Percentiles rank a stretch among this genome's conserved stretches.
Conservation (phyloP, 176 grass and related monocot genomes). For the Elaeis guineensis region DNA sequence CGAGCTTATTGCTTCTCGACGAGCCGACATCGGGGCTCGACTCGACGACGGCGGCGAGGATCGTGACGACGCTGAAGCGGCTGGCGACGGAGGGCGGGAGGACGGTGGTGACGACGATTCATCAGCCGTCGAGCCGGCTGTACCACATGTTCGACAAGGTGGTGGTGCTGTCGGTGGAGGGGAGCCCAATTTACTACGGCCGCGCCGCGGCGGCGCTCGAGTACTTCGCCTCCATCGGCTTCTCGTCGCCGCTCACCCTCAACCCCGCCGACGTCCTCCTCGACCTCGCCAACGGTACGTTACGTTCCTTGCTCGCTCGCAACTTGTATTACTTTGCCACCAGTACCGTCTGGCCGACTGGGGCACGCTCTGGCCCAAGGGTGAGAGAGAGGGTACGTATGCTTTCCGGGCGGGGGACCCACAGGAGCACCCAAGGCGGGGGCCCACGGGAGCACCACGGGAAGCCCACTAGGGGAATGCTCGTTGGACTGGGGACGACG, state of each 20-base stretch:
- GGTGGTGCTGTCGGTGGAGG: slow-evolving; percentile 72
- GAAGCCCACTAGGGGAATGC: too few species aligned
- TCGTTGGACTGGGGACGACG: too few species aligned
- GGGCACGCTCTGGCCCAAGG: too few species aligned
- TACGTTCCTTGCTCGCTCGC: too few species aligned
- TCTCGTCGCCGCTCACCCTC: slow-evolving; percentile 24
- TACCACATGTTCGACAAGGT: slow-evolving; percentile 99
- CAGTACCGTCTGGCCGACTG: too few species aligned
- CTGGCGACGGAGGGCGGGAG: slow-evolving; percentile 50
- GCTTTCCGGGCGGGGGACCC: too few species aligned
- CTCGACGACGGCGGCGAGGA: slow-evolving; percentile 71
- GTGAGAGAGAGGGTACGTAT: too few species aligned
- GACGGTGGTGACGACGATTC: slow-evolving; percentile 84
- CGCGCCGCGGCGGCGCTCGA: slow-evolving; percentile 59
- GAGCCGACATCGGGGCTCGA: slow-evolving; percentile 92
- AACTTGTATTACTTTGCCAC: too few species aligned
- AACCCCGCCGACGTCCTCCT: slow-evolving; percentile 27
- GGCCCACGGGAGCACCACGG: too few species aligned
- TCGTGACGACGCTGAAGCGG: slow-evolving; percentile 52
- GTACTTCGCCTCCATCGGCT: slow-evolving; percentile 48
- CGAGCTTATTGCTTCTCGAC: slow-evolving; percentile 85
- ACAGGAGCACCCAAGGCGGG: too few species aligned
- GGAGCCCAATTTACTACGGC: slow-evolving; percentile 77
- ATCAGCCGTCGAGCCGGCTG: slow-evolving; percentile 89
- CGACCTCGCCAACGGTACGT: slow-evolving; percentile 69